These are phyloP conservation scores for Alternaria sp. DNA, from an alignment of 2,329 filamentous ascomycete genomes.

Conservation along the genomic window DNA sequence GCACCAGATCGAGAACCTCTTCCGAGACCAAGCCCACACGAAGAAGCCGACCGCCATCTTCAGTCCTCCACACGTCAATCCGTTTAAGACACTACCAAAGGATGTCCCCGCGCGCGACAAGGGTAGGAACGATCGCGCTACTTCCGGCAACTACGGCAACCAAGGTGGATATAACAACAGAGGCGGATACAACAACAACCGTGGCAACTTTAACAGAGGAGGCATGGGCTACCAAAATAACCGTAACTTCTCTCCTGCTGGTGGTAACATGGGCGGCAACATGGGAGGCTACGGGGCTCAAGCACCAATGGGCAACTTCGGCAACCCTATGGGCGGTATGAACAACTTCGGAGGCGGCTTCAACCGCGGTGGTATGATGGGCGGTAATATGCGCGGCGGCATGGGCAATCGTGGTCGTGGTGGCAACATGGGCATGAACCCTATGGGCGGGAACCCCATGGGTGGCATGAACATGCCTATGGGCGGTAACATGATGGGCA, in stretches of 20 bases:
- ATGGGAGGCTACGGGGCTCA: slow-evolving; percentile 55
- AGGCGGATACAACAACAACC: slow-evolving; percentile 51
- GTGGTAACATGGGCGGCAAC: slow-evolving; percentile 47
- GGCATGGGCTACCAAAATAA: slow-evolving; percentile 44
- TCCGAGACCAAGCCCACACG: slow-evolving; percentile 61
- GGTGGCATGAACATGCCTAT: slow-evolving; percentile 50
- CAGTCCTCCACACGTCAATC: slow-evolving; percentile 78
- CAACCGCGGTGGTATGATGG: slow-evolving; percentile 53
- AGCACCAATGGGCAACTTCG: slow-evolving; percentile 56
- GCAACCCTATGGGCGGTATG: slow-evolving; percentile 42
- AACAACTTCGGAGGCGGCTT: slow-evolving; percentile 48
- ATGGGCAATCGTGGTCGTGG: slow-evolving; percentile 52
- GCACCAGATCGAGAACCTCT: slow-evolving; percentile 74
- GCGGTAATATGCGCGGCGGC: slow-evolving; percentile 53
- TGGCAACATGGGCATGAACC: slow-evolving; percentile 45
- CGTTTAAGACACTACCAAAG: slow-evolving; percentile 89
- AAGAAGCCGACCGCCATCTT: slow-evolving; percentile 77
- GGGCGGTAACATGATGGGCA: slow-evolving; percentile 48
- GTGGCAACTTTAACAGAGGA: slow-evolving; percentile 43
- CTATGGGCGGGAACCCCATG: slow-evolving; percentile 46
- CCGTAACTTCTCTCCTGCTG: slow-evolving; percentile 45
- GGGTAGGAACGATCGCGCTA: slow-evolving; percentile 64
- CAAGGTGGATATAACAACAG: slow-evolving; percentile 54
- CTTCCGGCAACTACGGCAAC: slow-evolving; percentile 50
- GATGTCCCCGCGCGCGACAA: slow-evolving; percentile 78